phyloP scores from a whole-genome alignment of 371 early-diverging fungal species.

The Mortierella sp. region DNA sequence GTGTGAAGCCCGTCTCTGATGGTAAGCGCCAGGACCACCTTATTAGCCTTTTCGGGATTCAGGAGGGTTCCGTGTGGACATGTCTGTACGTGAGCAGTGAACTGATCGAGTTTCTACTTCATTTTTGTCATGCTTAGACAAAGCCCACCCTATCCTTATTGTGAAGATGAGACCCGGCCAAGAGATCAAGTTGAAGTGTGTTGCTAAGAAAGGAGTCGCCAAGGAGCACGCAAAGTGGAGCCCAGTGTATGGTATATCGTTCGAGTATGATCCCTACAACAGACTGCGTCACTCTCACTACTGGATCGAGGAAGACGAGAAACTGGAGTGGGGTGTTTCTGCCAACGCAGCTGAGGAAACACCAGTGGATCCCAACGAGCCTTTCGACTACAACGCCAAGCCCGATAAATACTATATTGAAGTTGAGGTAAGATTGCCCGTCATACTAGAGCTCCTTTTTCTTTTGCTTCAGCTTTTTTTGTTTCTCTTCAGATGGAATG shows the following conservation, averaged over 20 bases:
- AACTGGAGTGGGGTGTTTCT: slow-evolving; percentile 85
- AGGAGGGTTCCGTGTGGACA: neutral
- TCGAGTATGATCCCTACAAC: slow-evolving; percentile 99
- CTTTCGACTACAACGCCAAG: slow-evolving; percentile 91
- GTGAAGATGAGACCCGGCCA: slow-evolving; percentile 96
- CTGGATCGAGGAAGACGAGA: slow-evolving; percentile 95
- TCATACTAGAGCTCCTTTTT: neutral
- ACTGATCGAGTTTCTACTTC: neutral
- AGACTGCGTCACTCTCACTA: slow-evolving; percentile 92
- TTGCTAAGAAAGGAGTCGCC: slow-evolving; percentile 94
- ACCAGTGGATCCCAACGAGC: slow-evolving; percentile 72
- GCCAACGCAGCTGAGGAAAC: slow-evolving; percentile 80
- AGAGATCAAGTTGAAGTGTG: slow-evolving; percentile 89
- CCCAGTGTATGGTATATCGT: slow-evolving; percentile 94
- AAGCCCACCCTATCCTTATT: slow-evolving; percentile 75
- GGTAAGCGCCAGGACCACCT: slow-evolving; percentile 54
- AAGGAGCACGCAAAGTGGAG: slow-evolving; percentile 99
- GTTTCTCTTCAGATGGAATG: neutral
- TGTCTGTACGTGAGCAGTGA: too few species aligned
- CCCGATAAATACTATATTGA: slow-evolving; percentile 92
- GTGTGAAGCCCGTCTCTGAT: slow-evolving; percentile 83
- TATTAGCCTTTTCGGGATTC: neutral
- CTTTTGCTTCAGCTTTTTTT: neutral
- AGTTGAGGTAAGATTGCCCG: slow-evolving; percentile 76
- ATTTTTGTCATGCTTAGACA: slow-evolving; percentile 24